Evolutionary conservation across 2,329 filamentous ascomycete genomes (phyloP).

Genomic region (Colletotrichum noveboracense): DNA sequence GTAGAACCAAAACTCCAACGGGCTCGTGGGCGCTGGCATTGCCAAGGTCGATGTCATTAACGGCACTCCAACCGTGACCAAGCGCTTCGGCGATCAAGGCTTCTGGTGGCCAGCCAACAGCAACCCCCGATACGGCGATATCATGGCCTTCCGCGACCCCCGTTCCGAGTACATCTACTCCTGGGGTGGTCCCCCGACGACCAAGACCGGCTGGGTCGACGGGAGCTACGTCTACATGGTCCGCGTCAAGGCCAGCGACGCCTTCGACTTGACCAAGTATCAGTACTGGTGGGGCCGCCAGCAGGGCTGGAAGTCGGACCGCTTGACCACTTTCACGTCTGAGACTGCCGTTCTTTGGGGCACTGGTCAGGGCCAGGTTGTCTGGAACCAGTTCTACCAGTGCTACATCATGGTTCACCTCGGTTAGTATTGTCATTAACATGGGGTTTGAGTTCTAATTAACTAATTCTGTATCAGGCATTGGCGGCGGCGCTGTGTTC

Average conservation of each 20-base stretch:
- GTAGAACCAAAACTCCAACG: slow-evolving; percentile 31
- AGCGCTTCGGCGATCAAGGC: slow-evolving; percentile 33
- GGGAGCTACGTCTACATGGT: slow-evolving; percentile 39
- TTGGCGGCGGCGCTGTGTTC: slow-evolving; percentile 6
- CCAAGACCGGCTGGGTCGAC: slow-evolving; percentile 25
- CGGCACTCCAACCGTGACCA: slow-evolving; percentile 37
- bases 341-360: slow-evolving; percentile 44
- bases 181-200: slow-evolving; percentile 41
- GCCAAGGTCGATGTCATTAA: slow-evolving; percentile 38
- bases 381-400: slow-evolving; percentile 37
- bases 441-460: no score
- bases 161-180: slow-evolving; percentile 43
- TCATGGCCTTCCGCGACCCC: slow-evolving; percentile 40
- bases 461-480: neutral
- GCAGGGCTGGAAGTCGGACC: slow-evolving; percentile 38
- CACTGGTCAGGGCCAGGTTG: slow-evolving; percentile 41
- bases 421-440: neutral
- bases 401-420: slow-evolving; percentile 41
- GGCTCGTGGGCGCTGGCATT: slow-evolving; percentile 39
- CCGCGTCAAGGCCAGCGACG: slow-evolving; percentile 36
- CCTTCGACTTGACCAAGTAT: slow-evolving; percentile 40
- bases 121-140: slow-evolving; percentile 41
- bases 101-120: slow-evolving; percentile 41
- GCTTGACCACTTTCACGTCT: slow-evolving; percentile 33
- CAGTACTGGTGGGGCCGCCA: slow-evolving; percentile 46